phyloP scores from a whole-genome alignment of 164 flowering plant genomes.

The Akebia trifoliata region DNA sequence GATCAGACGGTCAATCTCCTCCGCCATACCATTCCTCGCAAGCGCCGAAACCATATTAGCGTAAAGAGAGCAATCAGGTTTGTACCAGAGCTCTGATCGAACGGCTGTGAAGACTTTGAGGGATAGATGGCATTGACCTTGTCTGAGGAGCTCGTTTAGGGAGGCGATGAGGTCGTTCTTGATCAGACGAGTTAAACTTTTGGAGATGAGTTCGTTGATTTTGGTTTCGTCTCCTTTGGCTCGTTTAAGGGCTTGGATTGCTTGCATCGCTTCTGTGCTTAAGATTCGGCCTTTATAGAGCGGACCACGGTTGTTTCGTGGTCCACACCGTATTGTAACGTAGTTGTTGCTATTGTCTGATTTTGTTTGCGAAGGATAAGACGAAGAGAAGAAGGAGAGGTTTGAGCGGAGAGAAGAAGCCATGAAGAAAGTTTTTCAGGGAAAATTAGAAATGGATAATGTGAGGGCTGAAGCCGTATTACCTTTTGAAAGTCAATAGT shows the following conservation, averaged over 20 bases:
- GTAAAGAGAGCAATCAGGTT: constrained; percentile 38
- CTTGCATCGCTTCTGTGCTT: constrained; percentile 81
- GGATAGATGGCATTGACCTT: constrained; percentile 58
- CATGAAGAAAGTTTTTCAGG: no score
- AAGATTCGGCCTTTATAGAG: constrained; percentile 64
- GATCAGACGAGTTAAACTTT: constrained; percentile 54
- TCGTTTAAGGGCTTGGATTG: constrained; percentile 77
- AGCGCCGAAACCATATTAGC: constrained; percentile 52
- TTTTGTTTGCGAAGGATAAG: constrained; percentile 5
- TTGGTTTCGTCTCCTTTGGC: constrained; percentile 25
- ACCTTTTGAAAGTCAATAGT: neutral
- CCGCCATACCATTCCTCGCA: constrained; percentile 40
- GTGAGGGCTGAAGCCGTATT: neutral
- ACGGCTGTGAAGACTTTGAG: constrained; percentile 47
- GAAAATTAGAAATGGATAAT: no score
- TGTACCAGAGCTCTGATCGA: constrained; percentile 47
- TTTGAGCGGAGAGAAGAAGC: constrained; percentile 29
- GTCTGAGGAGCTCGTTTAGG: constrained; percentile 78
- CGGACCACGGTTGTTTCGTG: constrained; percentile 69
- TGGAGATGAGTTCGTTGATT: constrained; percentile 22
- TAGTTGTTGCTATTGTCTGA: neutral
- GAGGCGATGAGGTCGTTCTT: constrained; percentile 78
- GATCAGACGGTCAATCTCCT: constrained; percentile 58
- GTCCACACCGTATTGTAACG: constrained; percentile 51
- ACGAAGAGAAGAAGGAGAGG: constrained; percentile 3